Evolutionary conservation across 208 protist genomes (phyloP).

Genomic region (Herpetomonas samuelpessoai): DNA sequence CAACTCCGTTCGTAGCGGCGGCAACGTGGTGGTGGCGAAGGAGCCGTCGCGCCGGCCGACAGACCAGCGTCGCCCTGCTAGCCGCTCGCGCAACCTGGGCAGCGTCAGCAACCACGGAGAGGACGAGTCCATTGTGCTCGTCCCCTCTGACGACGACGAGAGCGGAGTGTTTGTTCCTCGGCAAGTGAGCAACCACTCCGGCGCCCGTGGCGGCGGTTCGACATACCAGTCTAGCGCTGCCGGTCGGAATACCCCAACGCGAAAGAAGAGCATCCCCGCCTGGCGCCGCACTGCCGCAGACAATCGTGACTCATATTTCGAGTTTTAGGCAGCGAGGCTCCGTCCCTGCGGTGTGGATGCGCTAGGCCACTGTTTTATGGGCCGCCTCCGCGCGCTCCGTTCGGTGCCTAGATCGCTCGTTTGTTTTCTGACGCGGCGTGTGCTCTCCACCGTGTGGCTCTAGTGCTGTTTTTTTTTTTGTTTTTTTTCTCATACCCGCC

Average conservation of each 20-base stretch:
- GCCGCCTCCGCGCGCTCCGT: no score
- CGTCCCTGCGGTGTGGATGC: no score
- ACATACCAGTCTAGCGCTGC: conserved; percentile 23
- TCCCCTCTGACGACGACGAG: conserved; percentile 30
- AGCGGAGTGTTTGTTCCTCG: not conserved
- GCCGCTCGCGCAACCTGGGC: not conserved
- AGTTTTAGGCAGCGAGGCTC: conserved; percentile 6
- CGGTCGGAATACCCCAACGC: not conserved
- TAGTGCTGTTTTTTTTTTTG: not conserved
- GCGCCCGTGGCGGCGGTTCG: not conserved
- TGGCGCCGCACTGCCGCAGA: not conserved
- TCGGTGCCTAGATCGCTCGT: no score
- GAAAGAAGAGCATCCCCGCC: not conserved
- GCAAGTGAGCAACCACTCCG: not conserved
- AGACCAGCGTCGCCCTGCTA: not conserved
- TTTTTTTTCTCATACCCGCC: no score
- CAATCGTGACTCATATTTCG: conserved; percentile 10
- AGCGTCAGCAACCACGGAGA: conserved; percentile 4
- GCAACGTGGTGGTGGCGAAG: not conserved
- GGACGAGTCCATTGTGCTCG: conserved; percentile 20
- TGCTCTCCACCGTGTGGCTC: no score
- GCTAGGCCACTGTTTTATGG: no score
- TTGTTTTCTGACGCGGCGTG: no score
- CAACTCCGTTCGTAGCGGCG: not conserved
- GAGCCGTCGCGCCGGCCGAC: not conserved